Conservation (phyloP, 495 filamentous ascomycete genomes). For the Neurospora sp. region DNA sequence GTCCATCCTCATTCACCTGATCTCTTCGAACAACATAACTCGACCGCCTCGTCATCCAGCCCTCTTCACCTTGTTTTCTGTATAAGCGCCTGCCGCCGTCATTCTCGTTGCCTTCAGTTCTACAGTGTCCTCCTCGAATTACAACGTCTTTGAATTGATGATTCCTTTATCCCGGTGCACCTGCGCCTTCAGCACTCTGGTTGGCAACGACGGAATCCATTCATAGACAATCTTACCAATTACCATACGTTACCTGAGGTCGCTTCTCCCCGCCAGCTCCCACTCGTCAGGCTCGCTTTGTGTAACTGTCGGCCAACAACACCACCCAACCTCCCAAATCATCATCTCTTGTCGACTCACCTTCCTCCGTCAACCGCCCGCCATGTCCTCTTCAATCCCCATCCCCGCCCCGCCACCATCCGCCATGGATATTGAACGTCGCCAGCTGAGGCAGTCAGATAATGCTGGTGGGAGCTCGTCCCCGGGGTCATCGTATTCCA, state of each 20-base stretch:
- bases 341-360: background rate
- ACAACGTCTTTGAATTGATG: background rate
- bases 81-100: background rate
- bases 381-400: conserved; percentile 44
- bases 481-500: conserved; percentile 39
- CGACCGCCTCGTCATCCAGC: background rate
- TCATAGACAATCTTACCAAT: background rate
- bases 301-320: background rate
- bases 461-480: conserved; percentile 35
- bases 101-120: background rate
- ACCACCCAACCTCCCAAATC: background rate
- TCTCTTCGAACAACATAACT: background rate
- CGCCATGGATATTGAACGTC: conserved; percentile 19
- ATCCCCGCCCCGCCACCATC: conserved; percentile 36
- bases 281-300: background rate
- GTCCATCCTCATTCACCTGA: background rate
- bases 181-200: background rate
- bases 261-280: background rate
- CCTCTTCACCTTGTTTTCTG: background rate
- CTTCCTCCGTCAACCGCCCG: conserved; percentile 1
- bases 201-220: background rate
- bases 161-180: background rate
- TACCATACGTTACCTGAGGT: background rate
- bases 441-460: conserved; percentile 24
- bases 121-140: background rate